phyloP scores from a whole-genome alignment of 129 eudicot genomes.

The Escallonia herrerae region DNA sequence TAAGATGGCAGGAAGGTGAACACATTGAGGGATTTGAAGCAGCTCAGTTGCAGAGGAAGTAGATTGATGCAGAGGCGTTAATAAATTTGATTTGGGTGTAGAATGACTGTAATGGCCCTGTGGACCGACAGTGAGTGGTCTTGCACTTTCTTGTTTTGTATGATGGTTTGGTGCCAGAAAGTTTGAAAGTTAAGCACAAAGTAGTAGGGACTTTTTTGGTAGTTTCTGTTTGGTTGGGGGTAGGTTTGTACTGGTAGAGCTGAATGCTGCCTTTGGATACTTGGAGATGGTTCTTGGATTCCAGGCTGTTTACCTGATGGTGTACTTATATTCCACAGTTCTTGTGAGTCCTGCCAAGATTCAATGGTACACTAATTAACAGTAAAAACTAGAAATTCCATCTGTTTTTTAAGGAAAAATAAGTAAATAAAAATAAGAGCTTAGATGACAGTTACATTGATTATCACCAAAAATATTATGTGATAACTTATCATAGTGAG shows the following conservation, averaged over 20 bases:
- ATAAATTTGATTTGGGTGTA: neutral
- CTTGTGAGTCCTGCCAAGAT: neutral
- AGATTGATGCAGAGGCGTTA: neutral
- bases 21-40: conserved; percentile 5
- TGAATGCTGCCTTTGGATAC: neutral
- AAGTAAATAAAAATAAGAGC: too few relatives aligned
- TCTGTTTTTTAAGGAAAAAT: too few relatives aligned
- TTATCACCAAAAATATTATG: too few relatives aligned
- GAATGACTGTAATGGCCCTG: conserved; percentile 43
- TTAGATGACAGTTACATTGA: too few relatives aligned
- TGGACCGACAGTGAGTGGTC: conserved; percentile 30
- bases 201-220: conserved; percentile 9
- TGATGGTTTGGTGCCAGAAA: conserved; percentile 16
- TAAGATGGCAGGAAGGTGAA: conserved; percentile 3
- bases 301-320: conserved; percentile 22
- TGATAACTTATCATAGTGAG: too few relatives aligned
- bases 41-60: neutral
- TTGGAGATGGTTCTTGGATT: conserved; percentile 6
- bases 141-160: conserved; percentile 11
- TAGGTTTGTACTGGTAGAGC: neutral
- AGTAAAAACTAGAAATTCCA: too few relatives aligned
- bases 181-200: neutral
- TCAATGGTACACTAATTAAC: too few relatives aligned
- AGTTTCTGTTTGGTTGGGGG: neutral
- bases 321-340: neutral